These are phyloP conservation scores for Tricholoma hemisulphureum DNA, from an alignment of 768 basidiomycete genomes.

Conservation along the genomic window DNA sequence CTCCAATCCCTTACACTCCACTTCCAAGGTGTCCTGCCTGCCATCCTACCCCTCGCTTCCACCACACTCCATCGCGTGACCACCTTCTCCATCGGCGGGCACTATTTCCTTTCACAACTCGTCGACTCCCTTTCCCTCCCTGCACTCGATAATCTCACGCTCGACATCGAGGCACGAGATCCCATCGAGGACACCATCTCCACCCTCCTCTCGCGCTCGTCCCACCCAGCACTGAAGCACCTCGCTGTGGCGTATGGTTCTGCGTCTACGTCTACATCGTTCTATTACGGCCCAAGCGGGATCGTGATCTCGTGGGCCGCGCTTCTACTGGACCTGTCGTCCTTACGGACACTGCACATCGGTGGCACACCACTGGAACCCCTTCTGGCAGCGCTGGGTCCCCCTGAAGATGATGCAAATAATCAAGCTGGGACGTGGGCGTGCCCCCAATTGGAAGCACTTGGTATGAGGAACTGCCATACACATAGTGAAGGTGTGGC, in stretches of 20 bases:
- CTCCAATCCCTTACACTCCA: slow-evolving; percentile 60
- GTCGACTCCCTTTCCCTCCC: slow-evolving; percentile 63
- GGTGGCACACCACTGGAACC: slow-evolving; percentile 68
- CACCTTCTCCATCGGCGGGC: slow-evolving; percentile 61
- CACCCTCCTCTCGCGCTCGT: slow-evolving; percentile 58
- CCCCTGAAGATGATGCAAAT: slow-evolving; percentile 55
- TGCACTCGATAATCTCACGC: slow-evolving; percentile 50
- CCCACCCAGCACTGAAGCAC: slow-evolving; percentile 52
- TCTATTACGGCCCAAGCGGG: slow-evolving; percentile 60
- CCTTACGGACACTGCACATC: slow-evolving; percentile 58
- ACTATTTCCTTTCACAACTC: slow-evolving; percentile 60
- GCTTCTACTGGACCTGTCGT: slow-evolving; percentile 55
- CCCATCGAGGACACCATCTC: slow-evolving; percentile 71
- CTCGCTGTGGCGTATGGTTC: slow-evolving; percentile 64
- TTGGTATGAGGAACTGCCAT: slow-evolving; percentile 65
- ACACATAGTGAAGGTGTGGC: slow-evolving; percentile 62
- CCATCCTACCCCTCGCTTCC: slow-evolving; percentile 60
- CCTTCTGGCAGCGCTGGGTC: slow-evolving; percentile 54
- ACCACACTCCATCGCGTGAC: slow-evolving; percentile 55
- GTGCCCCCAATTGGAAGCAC: slow-evolving; percentile 58
- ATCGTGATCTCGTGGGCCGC: slow-evolving; percentile 64
- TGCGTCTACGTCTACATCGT: slow-evolving; percentile 33
- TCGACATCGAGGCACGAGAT: slow-evolving; percentile 76
- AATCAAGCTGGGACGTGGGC: slow-evolving; percentile 47
- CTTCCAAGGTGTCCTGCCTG: slow-evolving; percentile 57